Evolutionary conservation across 2,329 filamentous ascomycete genomes (phyloP), one percentile per base, ranked within the genome.

Genomic region (Exophiala calicioides): DNA sequence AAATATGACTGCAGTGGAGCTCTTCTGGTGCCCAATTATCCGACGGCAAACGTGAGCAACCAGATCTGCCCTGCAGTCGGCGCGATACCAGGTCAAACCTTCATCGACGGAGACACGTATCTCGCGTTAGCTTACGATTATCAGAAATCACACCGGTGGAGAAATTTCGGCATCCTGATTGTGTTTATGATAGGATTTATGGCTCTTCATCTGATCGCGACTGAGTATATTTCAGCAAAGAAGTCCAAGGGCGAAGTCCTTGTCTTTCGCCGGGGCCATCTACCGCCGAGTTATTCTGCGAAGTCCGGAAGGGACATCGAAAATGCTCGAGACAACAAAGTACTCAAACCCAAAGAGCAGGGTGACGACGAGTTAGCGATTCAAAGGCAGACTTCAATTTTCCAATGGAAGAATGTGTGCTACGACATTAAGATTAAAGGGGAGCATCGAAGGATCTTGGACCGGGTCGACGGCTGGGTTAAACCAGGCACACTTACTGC

Each of bases 401-500:
- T 88, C 64, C 88, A 85, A 3, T 89, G 84, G 82, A 73, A 77
- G 29, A 73, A 88, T 56, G 74, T 88, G 19, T 74, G 84, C 36
- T 91, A 89, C 62, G 86, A 80, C 0, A 85, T 91, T 1, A 84
- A 84, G 1, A 85, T 84, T 52, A 73, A 81, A 31, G 81, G 81
- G 34, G 75, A 76, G 44, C 70, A 80, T 40, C 75, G 79, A 27
- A 78, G 81, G 62, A 71, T 88, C 1, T 70, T 88, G 36, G 84
- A 87, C 59, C 75, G 81, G 4, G 80, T 93, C 49, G 84, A 76
- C 47, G 88, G 88, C 1, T 91, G 87, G 57, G 87, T 82, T 1
- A 90, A 89, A 60, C 88, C 88, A 1, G 88, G 88, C 13, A 68
- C 85, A 15, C 83, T 94, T 78, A 82, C 88, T 32, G 88, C 88